Evolutionary conservation across 2,329 filamentous ascomycete species (phyloP).

Genomic region (Apiospora arundinis): DNA sequence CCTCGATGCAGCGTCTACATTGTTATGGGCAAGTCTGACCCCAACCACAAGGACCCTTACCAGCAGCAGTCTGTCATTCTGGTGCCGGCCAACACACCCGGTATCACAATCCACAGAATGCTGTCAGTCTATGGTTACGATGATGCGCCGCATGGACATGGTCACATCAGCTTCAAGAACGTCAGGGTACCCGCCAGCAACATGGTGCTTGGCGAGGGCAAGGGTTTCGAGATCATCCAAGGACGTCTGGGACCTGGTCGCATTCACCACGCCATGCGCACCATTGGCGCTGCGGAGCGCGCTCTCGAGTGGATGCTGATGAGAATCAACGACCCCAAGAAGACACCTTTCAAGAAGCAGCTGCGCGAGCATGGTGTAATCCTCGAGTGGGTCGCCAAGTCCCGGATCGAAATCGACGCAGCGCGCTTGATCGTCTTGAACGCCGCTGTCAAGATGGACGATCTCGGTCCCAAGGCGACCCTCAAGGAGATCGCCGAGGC

Average conservation of each 20-base stretch:
- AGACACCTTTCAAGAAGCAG: slow-evolving; percentile 89
- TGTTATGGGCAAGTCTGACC: slow-evolving; percentile 93
- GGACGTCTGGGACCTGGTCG: slow-evolving; percentile 93
- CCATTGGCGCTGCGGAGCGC: slow-evolving; percentile 87
- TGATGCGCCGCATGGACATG: slow-evolving; percentile 97
- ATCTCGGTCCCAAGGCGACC: slow-evolving; percentile 84
- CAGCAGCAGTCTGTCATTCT: slow-evolving; percentile 92
- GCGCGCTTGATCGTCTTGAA: slow-evolving; percentile 91
- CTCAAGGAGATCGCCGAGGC: slow-evolving; percentile 94
- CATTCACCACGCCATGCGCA: slow-evolving; percentile 97
- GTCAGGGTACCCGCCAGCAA: slow-evolving; percentile 85
- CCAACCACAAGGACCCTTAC: slow-evolving; percentile 78
- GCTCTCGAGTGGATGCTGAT: slow-evolving; percentile 95
- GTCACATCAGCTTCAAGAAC: slow-evolving; percentile 87
- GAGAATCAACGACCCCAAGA: slow-evolving; percentile 88
- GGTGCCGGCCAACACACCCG: slow-evolving; percentile 80
- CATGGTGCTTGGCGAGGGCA: slow-evolving; percentile 90
- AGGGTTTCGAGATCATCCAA: slow-evolving; percentile 98
- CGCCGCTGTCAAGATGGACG: slow-evolving; percentile 93
- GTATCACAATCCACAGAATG: slow-evolving; percentile 94
- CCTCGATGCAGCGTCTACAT: slow-evolving; percentile 92
- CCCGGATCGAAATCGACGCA: slow-evolving; percentile 91
- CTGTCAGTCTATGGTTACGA: slow-evolving; percentile 94
- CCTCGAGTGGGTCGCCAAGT: slow-evolving; percentile 91
- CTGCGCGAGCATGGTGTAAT: slow-evolving; percentile 91